Base-by-base conservation (phyloP, 495 filamentous ascomycete species). In the Elasticomyces elasticus region DNA sequence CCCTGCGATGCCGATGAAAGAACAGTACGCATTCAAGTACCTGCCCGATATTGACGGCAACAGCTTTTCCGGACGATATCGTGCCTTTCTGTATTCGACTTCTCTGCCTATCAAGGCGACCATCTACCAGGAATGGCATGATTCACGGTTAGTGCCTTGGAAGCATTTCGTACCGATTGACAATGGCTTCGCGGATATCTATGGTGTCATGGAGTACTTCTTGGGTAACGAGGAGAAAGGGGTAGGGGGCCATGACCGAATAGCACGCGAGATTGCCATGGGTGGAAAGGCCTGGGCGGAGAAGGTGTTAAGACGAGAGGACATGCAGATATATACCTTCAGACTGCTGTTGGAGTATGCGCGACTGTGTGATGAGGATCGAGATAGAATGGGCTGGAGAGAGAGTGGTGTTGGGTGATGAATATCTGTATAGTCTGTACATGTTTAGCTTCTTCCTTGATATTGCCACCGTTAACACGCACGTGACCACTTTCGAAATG, bases 121-220 rank as follows among this genome's bases (percentile, higher is more conserved):
- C n/a, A 52, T 71, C 22, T 71, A 66, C 53, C 45, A 55, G 7
- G 62, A 69, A 30, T 72, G 70, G 70, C 68, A 69, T 47, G 69
- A 72, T 44, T 25, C 7, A 0, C 55, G 70, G 3, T 55, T 72
- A 13, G 37, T 65, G 15, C 58, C 68, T 15, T 71, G 68, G 68
- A 55, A 61, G 45, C 68, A 71, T 52, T 71, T 79, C 59, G 83
- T 88, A n/a, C 87, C 87, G 0, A 86, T 92, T 83, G 87, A 91
- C 62, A 89, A 83, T 62, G 76, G 81, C 13, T 90, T 84, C 56
- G 73, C 79, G 31, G 87, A 94, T 63, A 70, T 87, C 42, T 90
- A 81, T 49, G 82, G 79, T 1, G 76, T 92, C 12, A 79, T 92
- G 76, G 80, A 86, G 52, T 91, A 89, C 62, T 90, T 91, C 64